Conservation (phyloP, 106 monocot species). For the Platanthera zijinensis region DNA sequence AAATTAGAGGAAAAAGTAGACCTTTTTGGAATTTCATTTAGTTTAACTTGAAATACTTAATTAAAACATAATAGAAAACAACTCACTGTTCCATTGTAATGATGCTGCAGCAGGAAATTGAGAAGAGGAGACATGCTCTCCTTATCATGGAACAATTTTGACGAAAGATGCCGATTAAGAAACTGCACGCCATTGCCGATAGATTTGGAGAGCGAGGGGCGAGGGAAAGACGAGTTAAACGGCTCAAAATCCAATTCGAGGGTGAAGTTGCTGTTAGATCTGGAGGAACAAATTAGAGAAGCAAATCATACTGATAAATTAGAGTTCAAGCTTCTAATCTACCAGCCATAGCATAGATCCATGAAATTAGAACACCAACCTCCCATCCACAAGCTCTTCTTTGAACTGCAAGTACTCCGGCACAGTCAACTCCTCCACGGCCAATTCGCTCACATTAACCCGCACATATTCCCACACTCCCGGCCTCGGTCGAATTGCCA, state of each 20-base stretch:
- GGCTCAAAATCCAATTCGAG: constrained; percentile 59
- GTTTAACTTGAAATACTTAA: too few species aligned
- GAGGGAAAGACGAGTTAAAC: constrained; percentile 95
- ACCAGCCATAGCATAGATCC: background rate
- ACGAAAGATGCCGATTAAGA: constrained; percentile 91
- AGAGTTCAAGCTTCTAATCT: background rate
- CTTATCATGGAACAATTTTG: constrained; percentile 88
- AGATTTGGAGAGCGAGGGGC: constrained; percentile 76
- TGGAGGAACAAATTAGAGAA: background rate
- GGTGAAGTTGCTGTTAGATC: constrained; percentile 20
- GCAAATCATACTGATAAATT: background rate
- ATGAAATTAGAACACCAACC: constrained; percentile 13
- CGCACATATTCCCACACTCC: constrained; percentile 66
- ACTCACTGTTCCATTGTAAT: constrained; percentile 89
- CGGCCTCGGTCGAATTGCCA: constrained; percentile 57
- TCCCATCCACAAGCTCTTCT: constrained; percentile 55
- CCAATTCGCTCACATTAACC: constrained; percentile 39
- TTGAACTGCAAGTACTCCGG: constrained; percentile 63
- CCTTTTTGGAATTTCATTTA: too few species aligned
- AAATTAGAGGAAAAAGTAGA: too few species aligned
- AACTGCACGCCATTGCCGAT: constrained; percentile 99
- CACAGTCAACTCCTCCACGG: constrained; percentile 41
- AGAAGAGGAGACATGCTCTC: constrained; percentile 94
- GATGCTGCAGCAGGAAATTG: constrained; percentile 76
- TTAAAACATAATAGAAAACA: background rate